Evolutionary conservation across 495 filamentous ascomycete genomes (phyloP).

Genomic region (Aspergillus bridgeri): DNA sequence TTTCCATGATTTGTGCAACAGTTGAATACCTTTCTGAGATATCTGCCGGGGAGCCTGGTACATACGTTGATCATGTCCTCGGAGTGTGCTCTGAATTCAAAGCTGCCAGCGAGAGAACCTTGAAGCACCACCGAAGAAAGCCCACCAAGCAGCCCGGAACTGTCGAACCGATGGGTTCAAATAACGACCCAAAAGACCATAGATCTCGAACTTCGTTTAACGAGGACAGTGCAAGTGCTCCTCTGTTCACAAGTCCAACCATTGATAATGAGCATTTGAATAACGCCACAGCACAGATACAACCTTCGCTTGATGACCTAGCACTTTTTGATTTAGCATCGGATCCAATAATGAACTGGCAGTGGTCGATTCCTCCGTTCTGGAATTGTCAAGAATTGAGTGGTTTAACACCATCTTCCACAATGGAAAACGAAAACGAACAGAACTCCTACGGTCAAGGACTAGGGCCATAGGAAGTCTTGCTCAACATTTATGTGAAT

Average conservation of each 20-base stretch:
- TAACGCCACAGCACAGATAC: neutral
- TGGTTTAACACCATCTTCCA: neutral
- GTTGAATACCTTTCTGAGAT: slow-evolving; percentile 9
- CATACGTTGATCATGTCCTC: slow-evolving; percentile 21
- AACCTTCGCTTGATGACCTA: neutral
- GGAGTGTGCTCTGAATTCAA: slow-evolving; percentile 15
- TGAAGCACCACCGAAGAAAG: neutral
- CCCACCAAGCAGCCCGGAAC: neutral
- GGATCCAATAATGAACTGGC: neutral
- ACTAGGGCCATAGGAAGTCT: neutral
- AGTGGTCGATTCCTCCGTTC: slow-evolving; percentile 9
- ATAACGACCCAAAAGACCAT: too few species aligned
- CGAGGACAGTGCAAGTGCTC: too few species aligned
- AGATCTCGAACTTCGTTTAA: too few species aligned
- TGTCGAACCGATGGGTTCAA: neutral
- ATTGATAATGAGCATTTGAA: too few species aligned
- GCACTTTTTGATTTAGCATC: neutral
- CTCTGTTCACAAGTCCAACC: too few species aligned
- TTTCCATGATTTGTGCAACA: slow-evolving; percentile 3
- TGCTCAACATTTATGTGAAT: neutral
- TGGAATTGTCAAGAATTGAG: slow-evolving; percentile 16
- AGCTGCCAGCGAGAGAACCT: slow-evolving; percentile 7
- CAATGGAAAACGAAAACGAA: neutral
- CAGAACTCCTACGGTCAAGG: neutral
- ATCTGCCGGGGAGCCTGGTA: slow-evolving; percentile 18